Conservation (phyloP, 306 rosid genomes). For the Glycine soja region DNA sequence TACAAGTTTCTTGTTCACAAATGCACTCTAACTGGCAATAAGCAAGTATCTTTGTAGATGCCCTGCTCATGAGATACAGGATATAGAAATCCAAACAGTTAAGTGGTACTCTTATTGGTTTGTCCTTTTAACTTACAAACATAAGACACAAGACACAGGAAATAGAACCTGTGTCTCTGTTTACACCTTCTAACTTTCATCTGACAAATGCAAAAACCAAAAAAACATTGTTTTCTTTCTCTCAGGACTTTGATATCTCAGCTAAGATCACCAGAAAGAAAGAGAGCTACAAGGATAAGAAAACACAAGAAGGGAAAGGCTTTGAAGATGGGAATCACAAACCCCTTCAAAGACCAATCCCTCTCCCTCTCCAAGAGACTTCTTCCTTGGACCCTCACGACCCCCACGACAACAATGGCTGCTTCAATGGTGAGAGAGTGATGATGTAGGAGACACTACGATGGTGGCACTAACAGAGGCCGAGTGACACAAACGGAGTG, state of each 20-base stretch:
- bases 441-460: too few species aligned
- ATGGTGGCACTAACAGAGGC: too few species aligned
- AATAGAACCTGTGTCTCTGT: not conserved
- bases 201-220: slow-evolving; percentile 1
- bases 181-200: not conserved
- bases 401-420: too few species aligned
- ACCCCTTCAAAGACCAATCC: slow-evolving; percentile 59
- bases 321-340: slow-evolving; percentile 56
- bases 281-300: not conserved
- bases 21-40: slow-evolving; percentile 96
- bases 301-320: slow-evolving; percentile 18
- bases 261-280: not conserved
- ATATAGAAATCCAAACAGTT: slow-evolving; percentile 16
- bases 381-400: slow-evolving; percentile 57
- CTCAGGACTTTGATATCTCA: not conserved
- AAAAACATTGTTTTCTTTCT: not conserved
- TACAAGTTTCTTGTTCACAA: slow-evolving; percentile 89
- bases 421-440: too few species aligned
- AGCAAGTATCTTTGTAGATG: slow-evolving; percentile 95
- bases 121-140: slow-evolving; percentile 1
- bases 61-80: slow-evolving; percentile 59
- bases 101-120: not conserved
- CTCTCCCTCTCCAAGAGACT: slow-evolving; percentile 55
- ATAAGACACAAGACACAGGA: slow-evolving; percentile 8
- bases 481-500: too few species aligned